Percentiles rank a stretch among this genome's conserved stretches.
Evolutionary conservation across 805 yeast species (phyloP).

Genomic region (Kockiozyma suomiensis): DNA sequence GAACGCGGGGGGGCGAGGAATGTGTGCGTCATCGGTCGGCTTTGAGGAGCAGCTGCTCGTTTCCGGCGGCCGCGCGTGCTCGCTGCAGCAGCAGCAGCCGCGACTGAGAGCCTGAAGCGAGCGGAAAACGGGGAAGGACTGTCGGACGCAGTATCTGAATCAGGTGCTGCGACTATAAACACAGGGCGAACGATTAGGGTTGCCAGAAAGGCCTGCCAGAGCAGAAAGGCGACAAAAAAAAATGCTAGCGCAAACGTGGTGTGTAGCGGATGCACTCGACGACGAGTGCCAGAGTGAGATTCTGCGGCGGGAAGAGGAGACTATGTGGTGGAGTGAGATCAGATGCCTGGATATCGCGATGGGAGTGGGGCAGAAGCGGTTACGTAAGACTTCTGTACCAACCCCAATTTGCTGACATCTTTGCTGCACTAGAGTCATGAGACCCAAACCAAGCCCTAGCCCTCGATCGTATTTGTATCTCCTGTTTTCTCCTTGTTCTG

Average conservation of each 20-base stretch:
- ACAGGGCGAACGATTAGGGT: slow-evolving; percentile 28
- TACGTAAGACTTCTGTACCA: no score
- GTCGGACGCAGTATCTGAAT: slow-evolving; percentile 1
- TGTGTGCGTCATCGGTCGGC: neutral
- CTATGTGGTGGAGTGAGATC: neutral
- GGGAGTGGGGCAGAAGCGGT: neutral
- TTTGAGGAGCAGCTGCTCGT: neutral
- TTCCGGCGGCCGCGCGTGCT: neutral
- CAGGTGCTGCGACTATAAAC: slow-evolving; percentile 9
- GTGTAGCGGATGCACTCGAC: slow-evolving; percentile 1
- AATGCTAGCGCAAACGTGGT: slow-evolving; percentile 20
- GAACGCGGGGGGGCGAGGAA: slow-evolving; percentile 4
- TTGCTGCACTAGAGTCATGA: neutral
- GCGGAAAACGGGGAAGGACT: neutral
- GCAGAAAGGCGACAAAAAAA: slow-evolving; percentile 27
- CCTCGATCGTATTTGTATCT: neutral
- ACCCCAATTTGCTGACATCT: neutral
- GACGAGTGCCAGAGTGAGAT: neutral
- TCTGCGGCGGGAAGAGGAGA: no score
- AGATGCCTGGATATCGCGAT: slow-evolving; percentile 1
- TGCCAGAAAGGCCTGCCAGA: slow-evolving; percentile 33
- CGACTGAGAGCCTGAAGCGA: slow-evolving; percentile 5
- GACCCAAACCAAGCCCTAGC: neutral
- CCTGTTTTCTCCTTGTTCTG: neutral
- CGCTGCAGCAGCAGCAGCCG: slow-evolving; percentile 5